phyloP scores from a whole-genome alignment of 495 filamentous ascomycete species.

The Penicillium lividum region DNA sequence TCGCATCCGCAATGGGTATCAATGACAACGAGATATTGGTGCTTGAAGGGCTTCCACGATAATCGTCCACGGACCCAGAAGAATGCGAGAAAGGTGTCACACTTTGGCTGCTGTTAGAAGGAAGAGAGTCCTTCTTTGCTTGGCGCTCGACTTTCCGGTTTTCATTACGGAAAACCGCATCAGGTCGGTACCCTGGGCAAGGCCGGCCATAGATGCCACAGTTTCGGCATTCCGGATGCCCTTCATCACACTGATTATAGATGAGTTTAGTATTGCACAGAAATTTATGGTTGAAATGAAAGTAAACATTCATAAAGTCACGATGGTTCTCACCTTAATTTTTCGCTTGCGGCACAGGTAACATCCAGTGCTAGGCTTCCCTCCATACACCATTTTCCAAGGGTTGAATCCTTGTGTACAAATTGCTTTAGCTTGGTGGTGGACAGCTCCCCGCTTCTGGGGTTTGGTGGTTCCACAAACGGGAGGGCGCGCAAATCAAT shows the following conservation, averaged over 20 bases:
- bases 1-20: conserved; percentile 32
- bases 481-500: neutral
- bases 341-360: conserved; percentile 49
- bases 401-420: neutral
- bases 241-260: conserved; percentile 44
- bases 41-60: neutral
- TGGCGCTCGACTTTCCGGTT: conserved; percentile 34
- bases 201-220: conserved; percentile 42
- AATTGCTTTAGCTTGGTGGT: neutral
- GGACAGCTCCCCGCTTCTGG: neutral
- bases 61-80: conserved; percentile 1
- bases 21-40: conserved; percentile 17
- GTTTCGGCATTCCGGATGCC: conserved; percentile 42
- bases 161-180: conserved; percentile 45
- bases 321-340: conserved; percentile 44
- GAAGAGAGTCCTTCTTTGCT: conserved; percentile 23
- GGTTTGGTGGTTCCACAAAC: neutral
- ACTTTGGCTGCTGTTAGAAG: conserved; percentile 10
- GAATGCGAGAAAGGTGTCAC: conserved; percentile 2
- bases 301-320: conserved; percentile 3
- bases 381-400: conserved; percentile 46
- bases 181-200: conserved; percentile 46
- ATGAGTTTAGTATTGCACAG: conserved; percentile 17
- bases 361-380: conserved; percentile 50
- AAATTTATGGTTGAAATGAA: neutral